A percentile compares a stretch with the other conserved stretches of the same genome.
Conservation (phyloP, 305 asterid genomes). For the Caryopteris hybrid region DNA sequence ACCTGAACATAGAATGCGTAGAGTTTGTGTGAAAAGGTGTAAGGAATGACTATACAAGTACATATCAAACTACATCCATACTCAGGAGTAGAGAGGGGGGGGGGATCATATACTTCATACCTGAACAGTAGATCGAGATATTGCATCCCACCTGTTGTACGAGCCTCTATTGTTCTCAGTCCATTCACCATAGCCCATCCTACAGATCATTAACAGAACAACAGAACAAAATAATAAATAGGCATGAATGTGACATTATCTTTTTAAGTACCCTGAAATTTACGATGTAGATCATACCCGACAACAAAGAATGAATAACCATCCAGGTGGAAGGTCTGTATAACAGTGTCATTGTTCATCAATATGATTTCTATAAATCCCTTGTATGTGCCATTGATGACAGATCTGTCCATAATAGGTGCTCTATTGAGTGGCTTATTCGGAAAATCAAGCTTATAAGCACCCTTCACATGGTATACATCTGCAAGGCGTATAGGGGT, state of each 20-base stretch:
- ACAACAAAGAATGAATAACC: constrained; percentile 91
- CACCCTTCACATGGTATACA: constrained; percentile 57
- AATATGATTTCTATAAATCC: constrained; percentile 78
- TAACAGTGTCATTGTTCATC: constrained; percentile 75
- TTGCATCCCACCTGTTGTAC: constrained; percentile 93
- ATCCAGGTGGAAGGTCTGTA: constrained; percentile 86
- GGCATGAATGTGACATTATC: neutral
- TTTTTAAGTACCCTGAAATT: neutral
- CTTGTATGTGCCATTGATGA: constrained; percentile 82
- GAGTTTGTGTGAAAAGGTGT: neutral
- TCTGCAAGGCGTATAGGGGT: constrained; percentile 93
- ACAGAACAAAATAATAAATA: neutral
- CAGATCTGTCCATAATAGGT: constrained; percentile 52
- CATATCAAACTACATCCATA: neutral
- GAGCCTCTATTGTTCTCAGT: constrained; percentile 69
- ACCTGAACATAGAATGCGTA: constrained; percentile 33
- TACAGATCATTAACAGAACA: constrained; percentile 19
- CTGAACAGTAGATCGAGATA: constrained; percentile 86
- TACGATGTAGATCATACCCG: constrained; percentile 45
- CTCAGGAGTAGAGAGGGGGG: neutral
- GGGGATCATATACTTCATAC: constrained; percentile 25
- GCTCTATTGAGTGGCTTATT: constrained; percentile 47
- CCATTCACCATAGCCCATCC: constrained; percentile 92
- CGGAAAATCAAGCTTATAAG: constrained; percentile 90
- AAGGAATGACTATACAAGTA: neutral